These are phyloP conservation scores for Aspergillus funiculosus DNA, from an alignment of 495 filamentous ascomycete genomes.

Conservation along the genomic window DNA sequence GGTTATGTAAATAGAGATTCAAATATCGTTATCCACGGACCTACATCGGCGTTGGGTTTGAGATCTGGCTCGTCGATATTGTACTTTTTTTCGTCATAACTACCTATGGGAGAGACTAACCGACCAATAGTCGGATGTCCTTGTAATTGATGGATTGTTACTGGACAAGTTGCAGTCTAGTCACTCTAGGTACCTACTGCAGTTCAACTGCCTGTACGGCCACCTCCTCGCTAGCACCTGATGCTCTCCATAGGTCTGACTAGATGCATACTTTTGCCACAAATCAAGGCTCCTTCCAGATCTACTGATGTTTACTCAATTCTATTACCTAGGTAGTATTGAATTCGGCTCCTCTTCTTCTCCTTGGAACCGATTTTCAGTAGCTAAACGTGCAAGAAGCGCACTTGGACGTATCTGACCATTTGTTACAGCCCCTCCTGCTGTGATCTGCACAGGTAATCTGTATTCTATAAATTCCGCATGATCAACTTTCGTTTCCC, in stretches of 20 bases:
- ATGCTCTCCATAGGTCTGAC: not conserved
- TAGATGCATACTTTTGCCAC: not conserved
- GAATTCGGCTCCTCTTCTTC: too few relatives aligned
- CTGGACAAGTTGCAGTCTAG: not conserved
- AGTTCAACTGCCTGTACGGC: not conserved
- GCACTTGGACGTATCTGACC: too few relatives aligned
- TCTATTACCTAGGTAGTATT: too few relatives aligned
- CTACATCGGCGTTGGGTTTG: slow-evolving; percentile 35
- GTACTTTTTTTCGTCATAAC: not conserved
- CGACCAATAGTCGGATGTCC: not conserved
- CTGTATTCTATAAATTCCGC: too few relatives aligned
- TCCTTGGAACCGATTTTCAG: too few relatives aligned
- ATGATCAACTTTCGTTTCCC: too few relatives aligned
- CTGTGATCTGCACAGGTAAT: too few relatives aligned
- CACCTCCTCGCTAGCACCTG: not conserved
- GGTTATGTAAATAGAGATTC: slow-evolving; percentile 46
- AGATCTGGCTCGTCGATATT: slow-evolving; percentile 15
- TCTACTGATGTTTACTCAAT: not conserved
- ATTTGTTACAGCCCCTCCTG: too few relatives aligned
- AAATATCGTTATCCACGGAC: slow-evolving; percentile 37
- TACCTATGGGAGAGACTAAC: not conserved
- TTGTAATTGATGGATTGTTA: not conserved
- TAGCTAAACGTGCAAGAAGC: too few relatives aligned
- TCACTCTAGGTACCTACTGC: not conserved
- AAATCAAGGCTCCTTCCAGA: not conserved